Conservation (phyloP, 1,284 basidiomycete species). For the Ceratobasidium sp. region DNA sequence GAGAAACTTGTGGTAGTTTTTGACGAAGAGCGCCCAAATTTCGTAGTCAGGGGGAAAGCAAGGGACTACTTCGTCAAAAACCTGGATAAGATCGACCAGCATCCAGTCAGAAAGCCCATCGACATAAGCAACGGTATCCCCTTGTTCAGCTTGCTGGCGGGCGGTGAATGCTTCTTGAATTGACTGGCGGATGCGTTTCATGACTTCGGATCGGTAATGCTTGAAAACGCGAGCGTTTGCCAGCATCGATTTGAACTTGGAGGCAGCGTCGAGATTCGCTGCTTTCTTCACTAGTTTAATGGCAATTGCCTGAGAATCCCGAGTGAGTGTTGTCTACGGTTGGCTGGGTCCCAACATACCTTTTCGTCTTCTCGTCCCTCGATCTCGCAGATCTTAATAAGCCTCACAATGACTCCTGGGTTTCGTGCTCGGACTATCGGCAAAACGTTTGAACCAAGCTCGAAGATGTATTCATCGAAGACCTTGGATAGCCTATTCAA, state of each 20-base stretch:
- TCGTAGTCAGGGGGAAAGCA: conserved; percentile 95
- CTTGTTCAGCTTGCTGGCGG: conserved; percentile 70
- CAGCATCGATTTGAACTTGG: conserved; percentile 90
- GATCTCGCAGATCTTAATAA: conserved; percentile 93
- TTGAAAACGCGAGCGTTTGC: conserved; percentile 95
- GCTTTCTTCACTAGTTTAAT: conserved; percentile 94
- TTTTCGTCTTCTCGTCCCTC: conserved; percentile 96
- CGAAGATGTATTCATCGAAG: conserved; percentile 90
- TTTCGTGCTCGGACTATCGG: conserved; percentile 84
- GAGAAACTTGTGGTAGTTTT: conserved; percentile 92
- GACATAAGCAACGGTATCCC: conserved; percentile 78
- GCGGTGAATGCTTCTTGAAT: conserved; percentile 80
- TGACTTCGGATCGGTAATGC: conserved; percentile 93
- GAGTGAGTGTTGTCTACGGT: conserved; percentile 19
- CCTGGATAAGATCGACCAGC: conserved; percentile 92
- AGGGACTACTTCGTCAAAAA: conserved; percentile 86
- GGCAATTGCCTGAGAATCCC: conserved; percentile 75
- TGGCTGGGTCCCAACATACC: conserved; percentile 59
- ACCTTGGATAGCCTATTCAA: conserved; percentile 81
- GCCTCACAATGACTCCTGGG: conserved; percentile 85
- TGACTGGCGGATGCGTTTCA: conserved; percentile 81
- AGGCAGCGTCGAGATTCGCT: conserved; percentile 86
- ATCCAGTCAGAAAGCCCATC: conserved; percentile 84
- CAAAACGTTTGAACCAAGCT: conserved; percentile 80
- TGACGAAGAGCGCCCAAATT: conserved; percentile 84